Conservation (phyloP, 1,139 yeast species). For the Diutina mesorugosa region DNA sequence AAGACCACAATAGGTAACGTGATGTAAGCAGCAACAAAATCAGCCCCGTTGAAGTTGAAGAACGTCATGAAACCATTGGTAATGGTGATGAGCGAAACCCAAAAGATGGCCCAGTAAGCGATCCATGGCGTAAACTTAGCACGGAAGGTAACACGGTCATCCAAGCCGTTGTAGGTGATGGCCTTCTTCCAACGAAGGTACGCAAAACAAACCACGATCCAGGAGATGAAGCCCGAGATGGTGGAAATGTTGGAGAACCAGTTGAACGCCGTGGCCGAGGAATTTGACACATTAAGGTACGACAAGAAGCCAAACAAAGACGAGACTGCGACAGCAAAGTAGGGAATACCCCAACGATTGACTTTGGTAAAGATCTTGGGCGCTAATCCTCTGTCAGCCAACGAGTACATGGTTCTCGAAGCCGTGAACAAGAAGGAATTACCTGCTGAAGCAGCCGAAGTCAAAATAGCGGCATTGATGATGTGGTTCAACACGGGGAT, state of each 20-base stretch:
- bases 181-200: slow-evolving; percentile 46
- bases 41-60: slow-evolving; percentile 28
- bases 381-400: slow-evolving; percentile 36
- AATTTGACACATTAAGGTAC: slow-evolving; percentile 45
- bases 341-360: slow-evolving; percentile 45
- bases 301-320: slow-evolving; percentile 58
- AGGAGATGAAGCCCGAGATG: slow-evolving; percentile 55
- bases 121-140: slow-evolving; percentile 38
- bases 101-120: slow-evolving; percentile 30
- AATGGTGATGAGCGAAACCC: slow-evolving; percentile 31
- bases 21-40: slow-evolving; percentile 50
- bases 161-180: slow-evolving; percentile 24
- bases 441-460: slow-evolving; percentile 40
- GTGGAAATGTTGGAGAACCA: slow-evolving; percentile 65
- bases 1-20: slow-evolving; percentile 41
- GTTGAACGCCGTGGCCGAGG: slow-evolving; percentile 42
- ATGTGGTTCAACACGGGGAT: slow-evolving; percentile 29
- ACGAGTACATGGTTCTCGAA: slow-evolving; percentile 40
- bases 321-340: slow-evolving; percentile 37
- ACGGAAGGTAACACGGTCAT: slow-evolving; percentile 34
- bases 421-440: slow-evolving; percentile 45
- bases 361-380: slow-evolving; percentile 36
- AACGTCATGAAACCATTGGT: slow-evolving; percentile 51
- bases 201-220: slow-evolving; percentile 31
- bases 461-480: slow-evolving; percentile 39